Evolutionary conservation across 1,139 yeast species (phyloP).

Genomic region (Eremothecium coryli): DNA sequence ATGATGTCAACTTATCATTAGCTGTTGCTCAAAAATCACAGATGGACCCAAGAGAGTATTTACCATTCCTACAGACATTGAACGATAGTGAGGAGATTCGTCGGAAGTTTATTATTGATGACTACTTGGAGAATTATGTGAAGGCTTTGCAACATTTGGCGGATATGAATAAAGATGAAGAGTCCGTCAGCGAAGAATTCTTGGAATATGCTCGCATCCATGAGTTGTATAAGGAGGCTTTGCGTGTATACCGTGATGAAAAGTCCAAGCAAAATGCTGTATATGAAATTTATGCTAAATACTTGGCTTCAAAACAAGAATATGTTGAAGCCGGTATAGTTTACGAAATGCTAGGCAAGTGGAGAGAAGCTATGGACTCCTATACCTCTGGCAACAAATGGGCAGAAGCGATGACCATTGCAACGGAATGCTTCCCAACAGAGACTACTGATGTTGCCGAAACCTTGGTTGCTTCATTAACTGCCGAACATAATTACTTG

Average conservation of each 20-base stretch:
- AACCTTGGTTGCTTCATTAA: slow-evolving; percentile 48
- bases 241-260: slow-evolving; percentile 53
- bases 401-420: slow-evolving; percentile 72
- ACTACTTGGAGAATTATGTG: slow-evolving; percentile 54
- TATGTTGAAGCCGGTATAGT: slow-evolving; percentile 68
- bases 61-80: slow-evolving; percentile 80
- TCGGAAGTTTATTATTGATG: slow-evolving; percentile 70
- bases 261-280: slow-evolving; percentile 46
- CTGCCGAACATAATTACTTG: slow-evolving; percentile 62
- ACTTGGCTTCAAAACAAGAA: slow-evolving; percentile 45
- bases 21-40: slow-evolving; percentile 92
- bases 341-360: slow-evolving; percentile 58
- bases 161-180: slow-evolving; percentile 37
- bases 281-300: slow-evolving; percentile 52
- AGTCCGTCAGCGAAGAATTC: slow-evolving; percentile 47
- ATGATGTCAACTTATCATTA: slow-evolving; percentile 72
- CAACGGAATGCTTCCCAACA: slow-evolving; percentile 35
- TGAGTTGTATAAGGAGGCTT: slow-evolving; percentile 61
- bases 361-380: slow-evolving; percentile 55
- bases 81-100: slow-evolving; percentile 60
- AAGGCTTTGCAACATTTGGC: slow-evolving; percentile 63
- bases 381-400: slow-evolving; percentile 67
- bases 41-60: slow-evolving; percentile 93
- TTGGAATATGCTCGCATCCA: slow-evolving; percentile 65
- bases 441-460: slow-evolving; percentile 42